Evolutionary conservation across 768 basidiomycete genomes (phyloP), one percentile per base, ranked within the genome.

Genomic region (Daedaleopsis sinensis): DNA sequence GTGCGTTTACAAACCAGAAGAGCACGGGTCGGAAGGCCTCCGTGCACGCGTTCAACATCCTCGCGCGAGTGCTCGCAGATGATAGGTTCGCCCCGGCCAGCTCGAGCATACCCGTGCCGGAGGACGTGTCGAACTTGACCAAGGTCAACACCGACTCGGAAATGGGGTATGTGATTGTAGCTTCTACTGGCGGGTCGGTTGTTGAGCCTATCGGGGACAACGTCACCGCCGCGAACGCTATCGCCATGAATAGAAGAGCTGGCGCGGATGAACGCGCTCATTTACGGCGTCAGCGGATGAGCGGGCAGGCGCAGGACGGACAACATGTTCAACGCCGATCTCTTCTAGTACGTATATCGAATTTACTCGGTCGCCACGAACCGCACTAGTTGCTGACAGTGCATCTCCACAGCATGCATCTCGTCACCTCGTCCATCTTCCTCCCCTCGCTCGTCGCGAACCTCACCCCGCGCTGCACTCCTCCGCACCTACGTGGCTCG

Each of bases 341-440:
- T 90, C 71, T 81, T 84, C 76, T 55, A 78, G 87, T 89, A 61
- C 64, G 87, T 77, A 21, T 64, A 21, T 63, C 68, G 10, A 42
- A 48, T n/a, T 21, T 10, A 24, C 19, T 16, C 36, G 52, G 16
- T 54, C 9, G 5, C 11, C 49, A 27, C 23, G 24, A 5, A 13
- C 18, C 21, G 18, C 18, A 47, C 46, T 18, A 7, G 19, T 43
- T 10, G 42, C n/a, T 32, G 27, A 32, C 21, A 32, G 4, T 32
- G 27, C 27, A 7, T 32, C 27, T 32, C 23, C 24, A 32, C 42
- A 90, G 88, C 15, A 84, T 87, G 74, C 90, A 85, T 64, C 73
- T 87, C 1, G 80, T 90, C 42, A 92, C 89, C 0, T 88, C 88
- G 5, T 78, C 83, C 4, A 67, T 88, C 23, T 88, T 90, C 76